Conservation (phyloP, 1,284 basidiomycete genomes). For the Leccinum huronense region DNA sequence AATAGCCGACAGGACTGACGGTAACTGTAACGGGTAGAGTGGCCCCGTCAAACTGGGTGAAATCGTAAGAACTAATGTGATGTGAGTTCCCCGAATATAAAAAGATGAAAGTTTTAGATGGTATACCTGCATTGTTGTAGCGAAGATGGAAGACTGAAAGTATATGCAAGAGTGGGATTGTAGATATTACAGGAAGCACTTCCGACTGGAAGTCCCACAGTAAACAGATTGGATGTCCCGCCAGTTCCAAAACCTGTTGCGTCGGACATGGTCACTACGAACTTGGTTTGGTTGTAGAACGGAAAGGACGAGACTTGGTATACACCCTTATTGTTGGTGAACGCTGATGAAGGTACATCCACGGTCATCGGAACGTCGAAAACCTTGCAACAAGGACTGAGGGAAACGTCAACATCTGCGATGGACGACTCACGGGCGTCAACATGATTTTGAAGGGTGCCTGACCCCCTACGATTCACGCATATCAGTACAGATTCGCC, state of each 20-base stretch:
- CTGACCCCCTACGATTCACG: slow-evolving; percentile 51
- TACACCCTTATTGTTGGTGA: slow-evolving; percentile 53
- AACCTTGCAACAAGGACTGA: slow-evolving; percentile 24
- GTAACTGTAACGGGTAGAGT: slow-evolving; percentile 59
- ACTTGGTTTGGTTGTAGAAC: slow-evolving; percentile 39
- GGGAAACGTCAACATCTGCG: not conserved
- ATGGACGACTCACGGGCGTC: slow-evolving; percentile 51
- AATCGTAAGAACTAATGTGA: slow-evolving; percentile 48
- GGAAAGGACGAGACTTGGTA: slow-evolving; percentile 49
- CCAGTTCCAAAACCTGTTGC: slow-evolving; percentile 65
- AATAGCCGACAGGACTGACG: slow-evolving; percentile 38
- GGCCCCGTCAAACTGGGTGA: slow-evolving; percentile 51
- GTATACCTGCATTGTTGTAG: slow-evolving; percentile 64
- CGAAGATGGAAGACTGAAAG: slow-evolving; percentile 50
- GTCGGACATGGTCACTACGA: slow-evolving; percentile 71
- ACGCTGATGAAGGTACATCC: slow-evolving; percentile 55
- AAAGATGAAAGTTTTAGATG: not conserved
- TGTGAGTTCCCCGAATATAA: slow-evolving; percentile 12
- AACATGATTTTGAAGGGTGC: slow-evolving; percentile 60
- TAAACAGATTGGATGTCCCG: slow-evolving; percentile 53
- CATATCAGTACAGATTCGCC: slow-evolving; percentile 7
- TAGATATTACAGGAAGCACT: slow-evolving; percentile 52
- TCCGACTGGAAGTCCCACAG: slow-evolving; percentile 47
- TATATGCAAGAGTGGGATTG: slow-evolving; percentile 43
- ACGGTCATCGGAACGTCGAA: slow-evolving; percentile 45